Conservation (phyloP, 129 eudicot genomes). For the Arctium lappa region DNA sequence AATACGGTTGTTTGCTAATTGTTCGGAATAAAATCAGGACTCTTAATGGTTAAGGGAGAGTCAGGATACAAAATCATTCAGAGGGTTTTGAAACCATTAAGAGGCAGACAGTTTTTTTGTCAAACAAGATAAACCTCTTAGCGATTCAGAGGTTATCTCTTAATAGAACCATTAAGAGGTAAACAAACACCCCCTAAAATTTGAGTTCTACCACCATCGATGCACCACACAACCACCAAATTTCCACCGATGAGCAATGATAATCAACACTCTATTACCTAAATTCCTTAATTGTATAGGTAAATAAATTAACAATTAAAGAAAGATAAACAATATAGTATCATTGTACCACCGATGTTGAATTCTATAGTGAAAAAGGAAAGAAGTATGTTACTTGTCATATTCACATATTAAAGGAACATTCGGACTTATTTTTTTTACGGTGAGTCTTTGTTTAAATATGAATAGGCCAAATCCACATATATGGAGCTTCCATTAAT, state of each 20-base stretch:
- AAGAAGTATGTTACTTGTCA: conserved; percentile 22
- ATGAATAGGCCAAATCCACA: not conserved
- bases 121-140: too few species aligned
- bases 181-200: too few species aligned
- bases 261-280: not conserved
- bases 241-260: not conserved
- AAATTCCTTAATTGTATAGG: not conserved
- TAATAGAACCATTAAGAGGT: too few species aligned
- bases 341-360: not conserved
- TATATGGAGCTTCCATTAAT: not conserved
- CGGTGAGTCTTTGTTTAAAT: not conserved
- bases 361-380: not conserved
- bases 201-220: not conserved
- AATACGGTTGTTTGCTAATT: too few species aligned
- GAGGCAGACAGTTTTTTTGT: too few species aligned
- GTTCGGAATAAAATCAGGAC: too few species aligned
- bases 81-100: too few species aligned
- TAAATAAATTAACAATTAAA: not conserved
- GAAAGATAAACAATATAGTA: not conserved
- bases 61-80: not conserved
- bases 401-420: conserved; percentile 12
- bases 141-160: too few species aligned
- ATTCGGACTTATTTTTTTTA: not conserved
- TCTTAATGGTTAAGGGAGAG: too few species aligned
- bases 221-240: not conserved